Conservation (phyloP, 2,329 filamentous ascomycete genomes). For the Immersiporthe knoxdaviesiana region DNA sequence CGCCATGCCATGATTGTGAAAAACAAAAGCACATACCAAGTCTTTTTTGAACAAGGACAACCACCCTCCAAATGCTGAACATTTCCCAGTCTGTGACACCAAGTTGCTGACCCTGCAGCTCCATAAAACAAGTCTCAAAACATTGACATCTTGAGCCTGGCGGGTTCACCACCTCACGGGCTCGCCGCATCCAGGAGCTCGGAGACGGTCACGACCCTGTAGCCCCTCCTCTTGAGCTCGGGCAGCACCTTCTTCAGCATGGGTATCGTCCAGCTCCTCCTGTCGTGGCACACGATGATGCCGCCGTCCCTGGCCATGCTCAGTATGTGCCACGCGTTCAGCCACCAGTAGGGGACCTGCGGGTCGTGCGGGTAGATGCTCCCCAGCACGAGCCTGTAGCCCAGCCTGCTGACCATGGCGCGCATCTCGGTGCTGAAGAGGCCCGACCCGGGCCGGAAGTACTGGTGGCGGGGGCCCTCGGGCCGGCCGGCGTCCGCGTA, state of each 20-base stretch:
- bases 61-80: not conserved
- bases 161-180: not conserved
- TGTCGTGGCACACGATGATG: slow-evolving; percentile 85
- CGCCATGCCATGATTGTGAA: slow-evolving; percentile 4
- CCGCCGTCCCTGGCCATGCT: slow-evolving; percentile 78
- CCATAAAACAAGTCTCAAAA: too few species aligned
- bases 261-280: slow-evolving; percentile 78
- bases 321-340: slow-evolving; percentile 80
- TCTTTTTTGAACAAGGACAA: not conserved
- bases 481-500: slow-evolving; percentile 51
- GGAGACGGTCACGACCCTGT: slow-evolving; percentile 71
- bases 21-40: not conserved
- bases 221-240: slow-evolving; percentile 70
- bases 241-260: slow-evolving; percentile 77
- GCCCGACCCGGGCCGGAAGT: slow-evolving; percentile 83
- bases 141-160: too few species aligned
- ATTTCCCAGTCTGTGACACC: not conserved
- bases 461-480: slow-evolving; percentile 56
- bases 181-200: slow-evolving; percentile 57
- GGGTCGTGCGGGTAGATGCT: slow-evolving; percentile 89
- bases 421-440: slow-evolving; percentile 78
- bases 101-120: not conserved
- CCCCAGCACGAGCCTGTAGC: slow-evolving; percentile 77
- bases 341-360: slow-evolving; percentile 69
- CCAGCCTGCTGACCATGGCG: slow-evolving; percentile 58